A percentile compares a stretch with the other conserved stretches of the same genome.
Evolutionary conservation across 441 rosid species (phyloP).

Genomic region (Erodium chrysanthum): DNA sequence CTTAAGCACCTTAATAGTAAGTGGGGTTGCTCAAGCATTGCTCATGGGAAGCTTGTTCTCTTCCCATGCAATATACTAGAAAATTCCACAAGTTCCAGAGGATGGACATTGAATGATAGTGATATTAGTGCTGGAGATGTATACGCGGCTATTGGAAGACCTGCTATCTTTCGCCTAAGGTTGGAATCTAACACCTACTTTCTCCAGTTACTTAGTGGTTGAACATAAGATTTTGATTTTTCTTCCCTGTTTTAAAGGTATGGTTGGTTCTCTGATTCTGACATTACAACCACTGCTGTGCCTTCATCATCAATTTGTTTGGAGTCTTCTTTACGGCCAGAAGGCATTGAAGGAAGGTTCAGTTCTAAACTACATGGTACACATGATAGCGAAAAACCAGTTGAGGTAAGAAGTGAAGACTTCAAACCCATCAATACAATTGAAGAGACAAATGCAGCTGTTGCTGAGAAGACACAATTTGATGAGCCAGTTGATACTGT

Average conservation of each 20-base stretch:
- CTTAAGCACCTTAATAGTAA: slow-evolving; percentile 60
- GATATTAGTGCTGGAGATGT: slow-evolving; percentile 43
- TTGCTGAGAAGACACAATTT: slow-evolving; percentile 24
- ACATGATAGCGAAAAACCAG: slow-evolving; percentile 16
- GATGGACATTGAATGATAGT: slow-evolving; percentile 46
- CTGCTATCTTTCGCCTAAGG: slow-evolving; percentile 76
- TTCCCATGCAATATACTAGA: slow-evolving; percentile 35
- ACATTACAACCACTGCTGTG: slow-evolving; percentile 18
- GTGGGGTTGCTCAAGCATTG: slow-evolving; percentile 66
- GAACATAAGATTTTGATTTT: slow-evolving; percentile 18
- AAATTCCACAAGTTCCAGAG: slow-evolving; percentile 21
- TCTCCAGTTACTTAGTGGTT: slow-evolving; percentile 9
- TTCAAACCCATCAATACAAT: slow-evolving; percentile 18
- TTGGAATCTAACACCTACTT: slow-evolving; percentile 18
- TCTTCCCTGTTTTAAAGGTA: slow-evolving; percentile 39
- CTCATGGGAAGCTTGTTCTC: slow-evolving; percentile 50
- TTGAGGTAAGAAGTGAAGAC: slow-evolving; percentile 24
- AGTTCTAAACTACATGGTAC: slow-evolving; percentile 11
- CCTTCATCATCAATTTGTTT: not conserved
- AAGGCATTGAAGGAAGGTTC: slow-evolving; percentile 21
- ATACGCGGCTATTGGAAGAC: slow-evolving; percentile 48
- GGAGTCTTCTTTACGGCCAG: slow-evolving; percentile 23
- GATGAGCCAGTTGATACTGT: slow-evolving; percentile 25
- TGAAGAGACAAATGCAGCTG: slow-evolving; percentile 27
- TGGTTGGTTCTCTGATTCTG: slow-evolving; percentile 51